Evolutionary conservation across 225 moss, liverwort and hornwort species (phyloP).

Genomic region (Lunularia cruciata): DNA sequence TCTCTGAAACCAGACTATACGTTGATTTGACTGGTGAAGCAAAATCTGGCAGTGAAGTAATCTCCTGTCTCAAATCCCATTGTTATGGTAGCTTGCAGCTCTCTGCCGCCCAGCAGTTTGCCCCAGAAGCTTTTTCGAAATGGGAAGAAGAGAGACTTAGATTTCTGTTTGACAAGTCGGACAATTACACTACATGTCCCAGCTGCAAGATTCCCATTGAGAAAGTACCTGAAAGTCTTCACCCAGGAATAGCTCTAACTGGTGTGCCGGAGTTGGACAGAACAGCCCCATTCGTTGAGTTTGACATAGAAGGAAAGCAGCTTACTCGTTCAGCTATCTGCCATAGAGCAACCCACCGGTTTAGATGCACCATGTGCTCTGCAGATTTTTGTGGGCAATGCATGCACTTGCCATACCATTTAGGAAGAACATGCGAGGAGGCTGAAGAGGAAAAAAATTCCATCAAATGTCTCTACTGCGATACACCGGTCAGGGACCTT

Average conservation of each 20-base stretch:
- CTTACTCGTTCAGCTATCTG: conserved; percentile 56
- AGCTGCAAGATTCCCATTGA: conserved; percentile 60
- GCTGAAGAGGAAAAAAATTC: conserved; percentile 54
- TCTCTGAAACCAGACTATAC: no score
- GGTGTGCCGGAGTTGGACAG: conserved; percentile 66
- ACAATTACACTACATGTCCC: conserved; percentile 57
- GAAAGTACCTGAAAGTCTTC: conserved; percentile 53
- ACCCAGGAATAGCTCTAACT: conserved; percentile 57
- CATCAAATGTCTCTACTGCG: conserved; percentile 58
- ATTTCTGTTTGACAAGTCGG: conserved; percentile 48
- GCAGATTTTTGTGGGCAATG: conserved; percentile 67
- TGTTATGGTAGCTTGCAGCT: conserved; percentile 55
- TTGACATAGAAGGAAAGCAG: conserved; percentile 51
- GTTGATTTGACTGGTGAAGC: conserved; percentile 13
- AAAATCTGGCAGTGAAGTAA: conserved; percentile 48
- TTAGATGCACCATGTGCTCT: conserved; percentile 57
- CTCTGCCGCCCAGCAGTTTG: conserved; percentile 52
- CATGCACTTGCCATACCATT: conserved; percentile 59
- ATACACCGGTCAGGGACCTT: conserved; percentile 37
- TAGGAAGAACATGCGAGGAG: conserved; percentile 65
- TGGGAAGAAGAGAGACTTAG: conserved; percentile 64
- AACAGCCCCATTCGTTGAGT: conserved; percentile 58
- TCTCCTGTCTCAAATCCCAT: conserved; percentile 49
- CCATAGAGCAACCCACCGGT: conserved; percentile 61
- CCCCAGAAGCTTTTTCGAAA: conserved; percentile 56